Conservation (phyloP, 2,329 filamentous ascomycete species). For the Apiospora rasikravindrae region DNA sequence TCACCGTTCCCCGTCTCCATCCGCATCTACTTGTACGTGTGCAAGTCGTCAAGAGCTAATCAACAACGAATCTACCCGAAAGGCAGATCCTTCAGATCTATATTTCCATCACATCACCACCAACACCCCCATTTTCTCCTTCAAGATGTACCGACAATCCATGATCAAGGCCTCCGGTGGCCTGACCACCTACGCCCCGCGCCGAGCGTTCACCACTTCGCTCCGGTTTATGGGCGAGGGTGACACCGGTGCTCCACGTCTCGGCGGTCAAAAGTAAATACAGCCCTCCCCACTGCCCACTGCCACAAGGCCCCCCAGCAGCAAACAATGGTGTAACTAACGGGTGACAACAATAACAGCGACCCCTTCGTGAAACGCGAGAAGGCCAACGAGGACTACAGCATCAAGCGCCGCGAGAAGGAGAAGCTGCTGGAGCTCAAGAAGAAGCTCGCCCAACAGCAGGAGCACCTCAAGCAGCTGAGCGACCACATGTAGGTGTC, state of each 20-base stretch:
- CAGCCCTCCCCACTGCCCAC: conserved; percentile 43
- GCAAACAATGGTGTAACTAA: conserved; percentile 26
- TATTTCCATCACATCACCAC: conserved; percentile 26
- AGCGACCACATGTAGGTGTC: conserved; percentile 80
- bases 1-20: not conserved
- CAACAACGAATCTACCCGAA: conserved; percentile 13
- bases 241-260: conserved; percentile 68
- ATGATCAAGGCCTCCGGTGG: conserved; percentile 61
- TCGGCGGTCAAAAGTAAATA: conserved; percentile 57
- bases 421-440: conserved; percentile 84
- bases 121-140: conserved; percentile 30
- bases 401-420: conserved; percentile 86
- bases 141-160: conserved; percentile 71
- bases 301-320: not conserved
- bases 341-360: conserved; percentile 50
- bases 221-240: conserved; percentile 70
- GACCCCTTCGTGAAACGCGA: conserved; percentile 95
- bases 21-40: not conserved
- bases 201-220: conserved; percentile 67
- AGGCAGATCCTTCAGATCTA: conserved; percentile 10
- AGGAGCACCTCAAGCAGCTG: conserved; percentile 82
- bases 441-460: conserved; percentile 76
- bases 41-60: conserved; percentile 1
- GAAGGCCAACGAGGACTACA: conserved; percentile 81
- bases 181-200: conserved; percentile 55